Percentiles rank a stretch among this genome's conserved stretches.
Evolutionary conservation across 306 rosid species (phyloP).

Genomic region (Glycyrrhiza uralensis): DNA sequence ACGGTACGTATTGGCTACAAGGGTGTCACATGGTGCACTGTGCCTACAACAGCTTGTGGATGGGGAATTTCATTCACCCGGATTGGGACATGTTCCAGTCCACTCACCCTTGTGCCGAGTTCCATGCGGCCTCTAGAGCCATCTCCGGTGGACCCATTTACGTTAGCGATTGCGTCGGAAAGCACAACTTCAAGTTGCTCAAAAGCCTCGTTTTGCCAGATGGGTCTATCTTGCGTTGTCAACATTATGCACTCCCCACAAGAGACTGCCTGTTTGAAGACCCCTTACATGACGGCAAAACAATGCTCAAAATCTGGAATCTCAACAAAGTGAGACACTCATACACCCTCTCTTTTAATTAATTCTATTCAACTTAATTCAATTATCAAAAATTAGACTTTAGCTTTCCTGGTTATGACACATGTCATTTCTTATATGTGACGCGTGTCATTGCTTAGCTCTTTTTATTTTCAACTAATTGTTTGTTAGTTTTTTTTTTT

Average conservation of each 20-base stretch:
- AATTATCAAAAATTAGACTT: too few relatives aligned
- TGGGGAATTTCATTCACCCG: conserved; percentile 75
- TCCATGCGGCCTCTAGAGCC: conserved; percentile 69
- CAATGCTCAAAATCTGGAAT: conserved; percentile 87
- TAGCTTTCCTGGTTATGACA: too few relatives aligned
- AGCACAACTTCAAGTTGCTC: conserved; percentile 65
- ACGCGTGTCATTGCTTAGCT: too few relatives aligned
- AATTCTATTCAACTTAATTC: too few relatives aligned
- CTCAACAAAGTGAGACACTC: conserved; percentile 64
- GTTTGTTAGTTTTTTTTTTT: too few relatives aligned
- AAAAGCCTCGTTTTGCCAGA: conserved; percentile 54
- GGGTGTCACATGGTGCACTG: conserved; percentile 86
- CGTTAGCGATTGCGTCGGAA: conserved; percentile 59
- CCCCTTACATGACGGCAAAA: conserved; percentile 70
- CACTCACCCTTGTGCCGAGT: conserved; percentile 67
- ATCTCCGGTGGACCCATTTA: conserved; percentile 81
- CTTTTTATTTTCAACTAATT: too few relatives aligned
- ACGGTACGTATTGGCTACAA: conserved; percentile 76
- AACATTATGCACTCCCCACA: conserved; percentile 64
- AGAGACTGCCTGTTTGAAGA: conserved; percentile 69
- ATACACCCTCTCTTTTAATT: background rate
- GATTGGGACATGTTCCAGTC: conserved; percentile 95
- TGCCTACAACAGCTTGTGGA: conserved; percentile 79
- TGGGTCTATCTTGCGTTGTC: conserved; percentile 67
- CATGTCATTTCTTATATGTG: too few relatives aligned